Base-by-base conservation (phyloP, 164 flowering plant genomes). In the Magnolia changhungtana region DNA sequence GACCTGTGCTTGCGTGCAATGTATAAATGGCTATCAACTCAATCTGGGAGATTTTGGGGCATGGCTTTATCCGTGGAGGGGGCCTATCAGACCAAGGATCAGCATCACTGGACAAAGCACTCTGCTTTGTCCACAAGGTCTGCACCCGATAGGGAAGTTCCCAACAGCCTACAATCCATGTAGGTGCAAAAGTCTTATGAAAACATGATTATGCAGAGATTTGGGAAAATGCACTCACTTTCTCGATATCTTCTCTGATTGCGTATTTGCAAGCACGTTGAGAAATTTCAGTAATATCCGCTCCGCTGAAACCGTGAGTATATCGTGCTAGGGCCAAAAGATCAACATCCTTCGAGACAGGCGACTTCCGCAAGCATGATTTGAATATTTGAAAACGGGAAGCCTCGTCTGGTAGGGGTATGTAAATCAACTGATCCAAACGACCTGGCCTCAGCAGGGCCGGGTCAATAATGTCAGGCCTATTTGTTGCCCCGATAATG, bases 361-460 rank as follows among this genome's bases (percentile, higher is more conserved):
- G 92, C 11, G 92, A 89, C 71, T 88, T 89, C 50, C 92, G 78
- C 66, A 89, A 76, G 69, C 91, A 87, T 16, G 92, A 81, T 82
- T 87, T 88, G 73, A 89, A 89, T 23, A 89, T 89, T 77, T 89
- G 90, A 59, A 78, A 84, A 16, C 91, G 89, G 31, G 92, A 88
- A 45, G 82, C 89, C 71, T 89, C 90, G 78, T 89, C 92, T 27
- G 92, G 92, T 10, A 89, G 82, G n/a, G 91, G 92, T 67, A 89
- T 89, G 78, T 88, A 89, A 45, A 89, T 87, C 79, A 89, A 68
- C 79, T 89, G 92, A 82, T 87, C 93, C 11, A 90, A 81, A 75
- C 93, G 89, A 37, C 93, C 93, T n/a, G 93, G 93, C 80, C 93
- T 81, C 20, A 90, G 90, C 76, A 90, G 68, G 45, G 91, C 93